Base-by-base conservation (phyloP, 2,329 filamentous ascomycete species). In the Aspergillus melleus region DNA sequence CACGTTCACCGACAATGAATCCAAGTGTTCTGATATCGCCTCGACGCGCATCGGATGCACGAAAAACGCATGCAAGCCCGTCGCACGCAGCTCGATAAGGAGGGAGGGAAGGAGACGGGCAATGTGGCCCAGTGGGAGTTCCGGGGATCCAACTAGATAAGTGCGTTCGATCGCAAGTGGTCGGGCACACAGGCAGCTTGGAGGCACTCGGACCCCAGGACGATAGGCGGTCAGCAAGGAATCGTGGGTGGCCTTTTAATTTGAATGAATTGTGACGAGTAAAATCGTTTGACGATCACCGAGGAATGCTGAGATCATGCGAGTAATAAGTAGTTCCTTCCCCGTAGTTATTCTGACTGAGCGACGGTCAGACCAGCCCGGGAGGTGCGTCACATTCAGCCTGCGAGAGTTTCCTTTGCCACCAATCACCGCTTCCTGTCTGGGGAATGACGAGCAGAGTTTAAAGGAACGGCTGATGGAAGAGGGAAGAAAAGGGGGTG, bases 181-280 rank as follows among this genome's bases (percentile, higher is more conserved):
- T 69, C 61, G 67, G 64, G 67, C 66, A 67, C 66, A 58, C 64
- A 68, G 58, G 61, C 60, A 57, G 56, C 26, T 29, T 44, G 54
- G 52, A 20, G 55, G 52, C 19, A 51, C 57, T 52, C 26, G 52
- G 51, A 52, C 58, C 54, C 54, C 47, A 51, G 52, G 52, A 51
- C 49, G 57, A 63, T 53, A 62, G 65, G 64, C 65, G 64, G 65
- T 66, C 62, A 66, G 58, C 47, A 42, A 59, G 16, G 47, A 42
- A 36, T 54, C 32, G 44, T n/a, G 24, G 55, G 52, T 51, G 55
- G 26, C 42, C 57, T 36, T n/a, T 50, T 39, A 49, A 55, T 49
- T 46, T 29, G 46, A 26, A 26, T 51, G 30, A 4, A 52, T 30
- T 42, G 42, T 56, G 32, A 56, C 14, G 44, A 22, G 26, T 44